Evolutionary conservation across 2,329 filamentous ascomycete genomes (phyloP), one percentile per base, ranked within the genome.

Genomic region (Paraphoma sp.): DNA sequence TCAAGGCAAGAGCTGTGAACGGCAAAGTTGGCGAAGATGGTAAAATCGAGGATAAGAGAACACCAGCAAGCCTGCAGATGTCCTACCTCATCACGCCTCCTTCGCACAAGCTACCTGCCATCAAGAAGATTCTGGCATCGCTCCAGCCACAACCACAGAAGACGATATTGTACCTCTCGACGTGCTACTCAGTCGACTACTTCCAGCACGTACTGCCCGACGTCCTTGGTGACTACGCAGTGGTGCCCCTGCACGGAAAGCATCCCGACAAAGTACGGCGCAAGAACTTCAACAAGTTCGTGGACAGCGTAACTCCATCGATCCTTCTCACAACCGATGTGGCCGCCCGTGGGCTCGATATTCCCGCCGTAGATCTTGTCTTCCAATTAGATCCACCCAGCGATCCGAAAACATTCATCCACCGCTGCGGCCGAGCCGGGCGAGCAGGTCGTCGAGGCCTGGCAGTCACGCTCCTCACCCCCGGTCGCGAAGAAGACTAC

Each of bases 111-210:
- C 81, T 97, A 36, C 89, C 92, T 0, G 86, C 89, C 0, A 78
- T 97, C 2, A 83, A 87, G 47, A 85, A 88, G 30, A 82, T 98
- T 0, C 82, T 98, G 2, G 81, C 86, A 17, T 83, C 84, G 12
- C 77, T 96, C 18, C 83, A 89, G n/a, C 86, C 91, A 0, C 84
- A 82, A 4, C 94, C 94, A 0, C 88, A 93, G 62, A 93, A 93
- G 70, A 90, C 88, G 31, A 97, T 99, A 51, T 83, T 97, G 51
- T 99, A 97, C 73, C 83, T 98, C 18, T 96, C 93, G 0, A 97
- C 94, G 2, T 97, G 95, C 74, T 93, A 93, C 31, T 91, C 91
- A 0, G 95, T 99, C 57, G 94, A 98, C 76, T 98, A 98, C 78
- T 96, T 96, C 74, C 88, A 93, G 57, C 86, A 92, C 64, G 81